A percentile compares a stretch with the other conserved stretches of the same genome.
These are phyloP conservation scores for Fusarium sp. DNA, from an alignment of 2,329 filamentous ascomycete species.

Conservation along the genomic window DNA sequence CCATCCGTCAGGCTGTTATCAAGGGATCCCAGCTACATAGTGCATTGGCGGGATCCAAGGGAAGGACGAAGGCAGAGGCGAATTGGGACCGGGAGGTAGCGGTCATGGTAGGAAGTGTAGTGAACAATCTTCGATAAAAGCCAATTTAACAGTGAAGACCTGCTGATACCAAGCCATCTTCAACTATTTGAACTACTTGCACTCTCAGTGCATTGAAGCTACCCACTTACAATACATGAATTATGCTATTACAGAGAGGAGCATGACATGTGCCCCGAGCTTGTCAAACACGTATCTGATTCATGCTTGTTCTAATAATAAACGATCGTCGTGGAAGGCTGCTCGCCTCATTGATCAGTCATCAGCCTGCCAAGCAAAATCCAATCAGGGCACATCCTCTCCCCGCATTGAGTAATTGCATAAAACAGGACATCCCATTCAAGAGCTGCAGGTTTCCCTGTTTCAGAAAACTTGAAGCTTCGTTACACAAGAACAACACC, in stretches of 20 bases:
- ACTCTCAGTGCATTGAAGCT: not conserved
- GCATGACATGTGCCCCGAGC: not conserved
- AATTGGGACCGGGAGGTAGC: constrained; percentile 91
- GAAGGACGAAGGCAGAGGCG: constrained; percentile 59
- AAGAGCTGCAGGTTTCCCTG: not conserved
- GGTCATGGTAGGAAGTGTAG: constrained; percentile 90
- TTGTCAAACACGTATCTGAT: constrained; percentile 8
- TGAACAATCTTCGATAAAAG: constrained; percentile 62
- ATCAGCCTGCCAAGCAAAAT: constrained; percentile 19
- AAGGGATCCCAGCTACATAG: constrained; percentile 77
- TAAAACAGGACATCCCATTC: constrained; percentile 4
- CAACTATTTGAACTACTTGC: not conserved
- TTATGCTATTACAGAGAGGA: not conserved
- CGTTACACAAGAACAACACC: not conserved
- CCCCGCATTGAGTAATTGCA: constrained; percentile 39
- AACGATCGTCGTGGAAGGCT: constrained; percentile 17
- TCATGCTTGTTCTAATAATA: constrained; percentile 10
- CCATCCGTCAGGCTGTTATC: constrained; percentile 84
- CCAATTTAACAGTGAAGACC: not conserved
- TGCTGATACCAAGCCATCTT: not conserved
- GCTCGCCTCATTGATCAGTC: constrained; percentile 30
- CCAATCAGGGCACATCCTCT: constrained; percentile 36
- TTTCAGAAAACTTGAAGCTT: constrained; percentile 16
- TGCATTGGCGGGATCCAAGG: constrained; percentile 57
- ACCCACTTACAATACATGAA: not conserved